Percentiles rank a stretch among this genome's conserved stretches.
Evolutionary conservation across 2,329 filamentous ascomycete genomes (phyloP).

Genomic region (Nannizziopsis barbatae): DNA sequence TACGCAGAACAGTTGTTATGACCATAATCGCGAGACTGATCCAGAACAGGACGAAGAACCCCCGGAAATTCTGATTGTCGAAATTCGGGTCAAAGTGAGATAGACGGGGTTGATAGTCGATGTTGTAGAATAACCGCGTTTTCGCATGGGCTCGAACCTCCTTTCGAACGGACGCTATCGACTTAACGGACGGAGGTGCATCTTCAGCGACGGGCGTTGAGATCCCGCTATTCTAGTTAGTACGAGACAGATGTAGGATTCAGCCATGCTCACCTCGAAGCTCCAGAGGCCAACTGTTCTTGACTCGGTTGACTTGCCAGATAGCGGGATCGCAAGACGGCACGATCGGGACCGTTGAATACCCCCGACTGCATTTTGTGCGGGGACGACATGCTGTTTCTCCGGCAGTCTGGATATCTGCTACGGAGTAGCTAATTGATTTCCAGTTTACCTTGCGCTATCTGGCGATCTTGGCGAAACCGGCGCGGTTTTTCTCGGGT

Average conservation of each 20-base stretch:
- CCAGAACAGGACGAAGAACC: constrained; percentile 98
- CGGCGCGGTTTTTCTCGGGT: no score
- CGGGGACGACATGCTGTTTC: not conserved
- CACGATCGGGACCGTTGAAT: constrained; percentile 7
- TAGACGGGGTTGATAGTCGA: constrained; percentile 79
- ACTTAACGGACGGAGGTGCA: constrained; percentile 84
- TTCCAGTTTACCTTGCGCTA: no score
- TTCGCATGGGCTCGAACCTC: constrained; percentile 70
- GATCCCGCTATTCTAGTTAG: constrained; percentile 20
- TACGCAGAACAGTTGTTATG: constrained; percentile 83
- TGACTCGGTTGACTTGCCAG: constrained; percentile 1
- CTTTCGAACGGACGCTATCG: constrained; percentile 72
- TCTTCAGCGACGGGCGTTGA: constrained; percentile 78
- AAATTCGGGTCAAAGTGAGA: constrained; percentile 91
- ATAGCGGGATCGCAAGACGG: constrained; percentile 13
- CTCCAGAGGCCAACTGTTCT: constrained; percentile 16
- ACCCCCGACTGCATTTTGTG: constrained; percentile 4
- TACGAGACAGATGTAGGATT: not conserved
- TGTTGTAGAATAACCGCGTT: constrained; percentile 79
- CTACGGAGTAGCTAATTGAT: no score
- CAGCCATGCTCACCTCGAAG: constrained; percentile 23
- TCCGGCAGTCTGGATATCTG: no score
- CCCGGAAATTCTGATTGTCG: constrained; percentile 87
- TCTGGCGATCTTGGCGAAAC: no score
- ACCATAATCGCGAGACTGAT: constrained; percentile 95